Base-by-base conservation (phyloP, 768 basidiomycete genomes). In the Boletus coccyginus region DNA sequence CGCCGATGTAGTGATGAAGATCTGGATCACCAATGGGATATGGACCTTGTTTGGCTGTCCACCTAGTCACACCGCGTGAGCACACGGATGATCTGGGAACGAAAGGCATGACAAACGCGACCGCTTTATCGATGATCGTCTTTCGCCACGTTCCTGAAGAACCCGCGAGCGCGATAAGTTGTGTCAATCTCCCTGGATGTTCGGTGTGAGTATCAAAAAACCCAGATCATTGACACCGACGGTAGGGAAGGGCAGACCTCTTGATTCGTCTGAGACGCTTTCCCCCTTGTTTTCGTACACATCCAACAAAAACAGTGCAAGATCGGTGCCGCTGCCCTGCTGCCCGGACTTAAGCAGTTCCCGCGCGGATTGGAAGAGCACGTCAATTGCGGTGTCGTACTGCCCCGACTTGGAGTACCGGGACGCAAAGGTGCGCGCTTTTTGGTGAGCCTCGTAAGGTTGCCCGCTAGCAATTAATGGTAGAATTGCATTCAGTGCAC, bases 361-460 rank as follows among this genome's bases (percentile, higher is more conserved):
- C 50, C 89, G 80, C 2, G 94, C 87, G 43, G 87, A 88, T 66
- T 94, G 90, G 73, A 97, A 98, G 48, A 98, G 84, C 6, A 98
- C 90, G 70, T 95, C 89, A 72, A 94, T 90, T 17, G 97, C 95
- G 14, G 87, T 87, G 66, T 88, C 87, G 66, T 88, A 87, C 62
- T 95, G 88, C 3, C 77, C 78, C 4, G 90, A 83, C 76, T 94
- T 93, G 49, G 80, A 77, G 70, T 92, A 92, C 64, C 95, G 82
- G 5, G 94, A 87, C 6, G 93, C 93, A 61, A 96, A 97, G 17
- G 95, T 98, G 29, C 96, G 84, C 11, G 94, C 93, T 74, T 98
- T 98, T 72, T 98, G 95, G 65, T 98, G 96, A 0, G 95, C 95
- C 58, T 94, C 92, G 71, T 97, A 97, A 14, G 81, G 72, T 36